Percentiles rank a stretch among this genome's conserved stretches.
Evolutionary conservation across 2,329 filamentous ascomycete genomes (phyloP).

Genomic region (Diaporthe helianthi): DNA sequence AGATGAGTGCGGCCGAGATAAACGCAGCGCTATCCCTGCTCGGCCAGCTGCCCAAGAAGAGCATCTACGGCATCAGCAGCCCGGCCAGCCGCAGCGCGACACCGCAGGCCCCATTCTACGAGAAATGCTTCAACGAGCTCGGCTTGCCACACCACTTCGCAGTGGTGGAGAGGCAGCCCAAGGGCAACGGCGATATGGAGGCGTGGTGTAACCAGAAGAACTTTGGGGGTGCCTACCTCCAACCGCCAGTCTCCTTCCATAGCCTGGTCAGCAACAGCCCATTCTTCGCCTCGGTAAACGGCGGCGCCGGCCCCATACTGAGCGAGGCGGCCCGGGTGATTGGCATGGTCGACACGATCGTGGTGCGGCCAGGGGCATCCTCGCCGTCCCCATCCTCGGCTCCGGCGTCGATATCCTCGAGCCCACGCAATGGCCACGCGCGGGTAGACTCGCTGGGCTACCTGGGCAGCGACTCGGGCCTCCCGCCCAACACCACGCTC

Average conservation of each 20-base stretch:
- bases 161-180: slow-evolving; percentile 73
- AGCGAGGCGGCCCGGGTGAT: slow-evolving; percentile 81
- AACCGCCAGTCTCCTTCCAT: slow-evolving; percentile 70
- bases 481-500: slow-evolving; percentile 61
- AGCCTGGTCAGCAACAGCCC: slow-evolving; percentile 64
- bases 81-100: slow-evolving; percentile 67
- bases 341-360: slow-evolving; percentile 82
- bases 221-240: slow-evolving; percentile 84
- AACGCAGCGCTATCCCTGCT: slow-evolving; percentile 80
- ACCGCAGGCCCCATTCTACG: slow-evolving; percentile 83
- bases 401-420: slow-evolving; percentile 56
- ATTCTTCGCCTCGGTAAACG: slow-evolving; percentile 59
- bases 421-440: slow-evolving; percentile 45
- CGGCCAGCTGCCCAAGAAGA: slow-evolving; percentile 80
- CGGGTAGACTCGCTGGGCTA: slow-evolving; percentile 32
- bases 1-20: slow-evolving; percentile 85
- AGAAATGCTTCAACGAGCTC: slow-evolving; percentile 82
- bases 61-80: slow-evolving; percentile 81
- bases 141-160: slow-evolving; percentile 85
- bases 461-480: slow-evolving; percentile 41
- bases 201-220: slow-evolving; percentile 73
- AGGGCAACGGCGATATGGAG: slow-evolving; percentile 71
- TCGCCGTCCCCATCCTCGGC: slow-evolving; percentile 49
- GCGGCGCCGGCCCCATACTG: slow-evolving; percentile 61
- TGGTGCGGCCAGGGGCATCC: slow-evolving; percentile 62